Evolutionary conservation across 2,329 filamentous ascomycete species (phyloP).

Genomic region (Pseudogymnoascus sp.): DNA sequence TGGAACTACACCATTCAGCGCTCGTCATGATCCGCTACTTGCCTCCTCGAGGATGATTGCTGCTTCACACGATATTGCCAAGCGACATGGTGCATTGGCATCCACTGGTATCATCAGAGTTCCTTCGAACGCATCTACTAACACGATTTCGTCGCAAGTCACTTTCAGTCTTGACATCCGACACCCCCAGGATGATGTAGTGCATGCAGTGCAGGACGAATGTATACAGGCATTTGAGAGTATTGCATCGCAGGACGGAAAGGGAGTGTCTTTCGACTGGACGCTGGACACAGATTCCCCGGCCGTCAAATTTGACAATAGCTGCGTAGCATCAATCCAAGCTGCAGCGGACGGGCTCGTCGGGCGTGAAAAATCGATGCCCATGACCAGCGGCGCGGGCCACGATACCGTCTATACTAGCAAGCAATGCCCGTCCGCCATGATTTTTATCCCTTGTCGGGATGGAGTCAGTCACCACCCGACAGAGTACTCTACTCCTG

Average conservation of each 20-base stretch:
- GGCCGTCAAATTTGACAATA: constrained; percentile 20
- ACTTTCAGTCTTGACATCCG: constrained; percentile 16
- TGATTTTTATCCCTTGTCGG: constrained; percentile 26
- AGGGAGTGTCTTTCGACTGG: constrained; percentile 14
- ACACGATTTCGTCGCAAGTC: constrained; percentile 16
- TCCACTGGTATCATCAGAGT: no score
- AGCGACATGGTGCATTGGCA: no score
- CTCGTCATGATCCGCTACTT: no score
- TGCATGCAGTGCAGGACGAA: constrained; percentile 14
- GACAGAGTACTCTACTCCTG: constrained; percentile 19
- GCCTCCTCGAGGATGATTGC: no score
- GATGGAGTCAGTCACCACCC: constrained; percentile 24
- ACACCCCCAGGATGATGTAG: constrained; percentile 13
- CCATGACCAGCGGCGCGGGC: constrained; percentile 17
- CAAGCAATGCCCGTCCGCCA: constrained; percentile 25
- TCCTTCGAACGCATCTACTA: constrained; percentile 7
- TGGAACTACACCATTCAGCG: constrained; percentile 20
- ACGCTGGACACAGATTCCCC: constrained; percentile 15
- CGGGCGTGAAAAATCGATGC: constrained; percentile 17
- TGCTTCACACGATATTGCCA: no score
- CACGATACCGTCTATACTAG: constrained; percentile 27
- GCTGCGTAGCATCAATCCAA: constrained; percentile 21
- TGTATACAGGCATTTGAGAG: constrained; percentile 14
- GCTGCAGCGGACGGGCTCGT: constrained; percentile 16
- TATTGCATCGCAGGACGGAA: constrained; percentile 17